phyloP scores from a whole-genome alignment of 1,284 basidiomycete species.

The Microbotryum violaceum region DNA sequence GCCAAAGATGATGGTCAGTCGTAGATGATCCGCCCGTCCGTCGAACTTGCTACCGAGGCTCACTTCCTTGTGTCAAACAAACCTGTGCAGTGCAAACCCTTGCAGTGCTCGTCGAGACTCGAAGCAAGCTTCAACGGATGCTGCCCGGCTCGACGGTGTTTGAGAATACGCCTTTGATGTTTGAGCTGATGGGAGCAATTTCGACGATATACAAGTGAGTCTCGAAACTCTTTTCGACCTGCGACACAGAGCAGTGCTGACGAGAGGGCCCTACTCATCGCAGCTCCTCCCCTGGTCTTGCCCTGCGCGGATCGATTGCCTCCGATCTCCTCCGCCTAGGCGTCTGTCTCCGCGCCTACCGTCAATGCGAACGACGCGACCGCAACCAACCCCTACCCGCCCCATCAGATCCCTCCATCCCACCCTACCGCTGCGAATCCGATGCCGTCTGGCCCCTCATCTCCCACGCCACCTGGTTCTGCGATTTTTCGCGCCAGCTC shows the following conservation, averaged over 20 bases:
- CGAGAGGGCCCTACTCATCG: too few relatives aligned
- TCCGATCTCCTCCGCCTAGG: background rate
- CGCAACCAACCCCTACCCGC: background rate
- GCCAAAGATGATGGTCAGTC: background rate
- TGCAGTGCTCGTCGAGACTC: background rate
- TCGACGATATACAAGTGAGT: conserved; percentile 7
- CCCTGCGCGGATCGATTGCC: background rate
- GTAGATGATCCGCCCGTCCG: background rate
- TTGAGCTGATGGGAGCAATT: conserved; percentile 14
- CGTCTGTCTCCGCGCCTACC: background rate
- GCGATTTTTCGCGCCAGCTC: background rate
- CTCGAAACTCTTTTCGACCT: background rate
- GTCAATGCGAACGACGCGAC: background rate
- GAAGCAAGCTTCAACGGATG: conserved; percentile 4
- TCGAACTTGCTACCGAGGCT: background rate
- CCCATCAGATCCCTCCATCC: too few relatives aligned
- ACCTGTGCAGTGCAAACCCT: background rate
- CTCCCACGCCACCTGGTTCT: conserved; percentile 11
- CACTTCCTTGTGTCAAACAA: too few relatives aligned
- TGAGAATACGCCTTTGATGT: conserved; percentile 5
- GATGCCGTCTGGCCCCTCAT: conserved; percentile 18
- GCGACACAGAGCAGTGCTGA: background rate
- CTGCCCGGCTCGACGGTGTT: conserved; percentile 1
- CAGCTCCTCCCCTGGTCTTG: conserved; percentile 1
- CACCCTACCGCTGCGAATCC: conserved; percentile 5